phyloP scores from a whole-genome alignment of 1,284 basidiomycete genomes.

The Ustilago curta region DNA sequence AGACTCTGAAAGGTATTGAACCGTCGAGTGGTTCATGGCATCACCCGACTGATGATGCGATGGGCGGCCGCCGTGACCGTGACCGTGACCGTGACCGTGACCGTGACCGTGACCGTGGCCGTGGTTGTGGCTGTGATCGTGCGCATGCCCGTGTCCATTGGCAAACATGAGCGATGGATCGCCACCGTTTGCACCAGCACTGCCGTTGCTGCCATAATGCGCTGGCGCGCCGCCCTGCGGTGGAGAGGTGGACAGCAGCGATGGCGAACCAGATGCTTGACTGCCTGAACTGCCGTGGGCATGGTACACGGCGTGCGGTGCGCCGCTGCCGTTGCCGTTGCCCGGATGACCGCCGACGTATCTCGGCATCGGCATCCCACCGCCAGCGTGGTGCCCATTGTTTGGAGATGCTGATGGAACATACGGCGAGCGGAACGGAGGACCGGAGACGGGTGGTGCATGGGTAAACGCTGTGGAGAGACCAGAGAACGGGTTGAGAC shows the following conservation, averaged over 20 bases:
- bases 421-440: constrained; percentile 26
- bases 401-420: constrained; percentile 18
- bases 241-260: constrained; percentile 27
- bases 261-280: constrained; percentile 37
- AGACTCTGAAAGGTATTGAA: constrained; percentile 44
- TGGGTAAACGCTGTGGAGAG: constrained; percentile 22
- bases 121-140: constrained; percentile 1
- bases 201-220: constrained; percentile 4
- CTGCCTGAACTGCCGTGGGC: constrained; percentile 15
- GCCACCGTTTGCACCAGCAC: background rate
- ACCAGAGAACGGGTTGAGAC: constrained; percentile 41
- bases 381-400: constrained; percentile 5
- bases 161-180: constrained; percentile 23
- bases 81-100: background rate
- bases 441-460: background rate
- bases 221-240: constrained; percentile 21
- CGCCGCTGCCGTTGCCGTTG: constrained; percentile 18
- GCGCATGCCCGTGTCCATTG: constrained; percentile 12
- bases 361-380: constrained; percentile 15
- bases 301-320: constrained; percentile 32
- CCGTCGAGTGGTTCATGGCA: constrained; percentile 16
- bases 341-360: constrained; percentile 14
- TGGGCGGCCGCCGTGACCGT: constrained; percentile 11
- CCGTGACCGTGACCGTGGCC: constrained; percentile 5
- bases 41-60: constrained; percentile 5